Conservation (phyloP, 257 asterid species). For the Plantago major region DNA sequence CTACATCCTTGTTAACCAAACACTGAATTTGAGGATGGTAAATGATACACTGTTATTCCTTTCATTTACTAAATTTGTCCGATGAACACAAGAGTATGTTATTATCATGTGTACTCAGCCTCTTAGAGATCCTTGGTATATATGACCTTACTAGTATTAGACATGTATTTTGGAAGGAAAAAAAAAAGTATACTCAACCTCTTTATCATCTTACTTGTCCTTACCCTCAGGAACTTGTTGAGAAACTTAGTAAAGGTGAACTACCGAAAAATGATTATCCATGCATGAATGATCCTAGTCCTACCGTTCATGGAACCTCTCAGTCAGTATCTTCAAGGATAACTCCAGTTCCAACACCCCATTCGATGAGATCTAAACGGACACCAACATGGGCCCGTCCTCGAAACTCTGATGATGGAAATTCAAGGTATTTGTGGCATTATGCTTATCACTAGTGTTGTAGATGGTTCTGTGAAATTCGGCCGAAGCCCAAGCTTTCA, state of each 20-base stretch:
- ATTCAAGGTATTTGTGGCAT: conserved; percentile 62
- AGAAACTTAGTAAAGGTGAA: conserved; percentile 79
- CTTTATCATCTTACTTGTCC: conserved; percentile 3
- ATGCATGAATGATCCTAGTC: conserved; percentile 96
- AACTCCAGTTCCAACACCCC: conserved; percentile 61
- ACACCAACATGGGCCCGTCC: conserved; percentile 99
- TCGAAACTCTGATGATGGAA: conserved; percentile 93
- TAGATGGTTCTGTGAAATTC: neutral
- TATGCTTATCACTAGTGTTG: conserved; percentile 10
- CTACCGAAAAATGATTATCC: conserved; percentile 84
- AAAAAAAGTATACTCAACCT: neutral
- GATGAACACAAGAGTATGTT: too few relatives aligned
- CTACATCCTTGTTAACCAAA: too few relatives aligned
- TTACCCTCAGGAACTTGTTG: conserved; percentile 73
- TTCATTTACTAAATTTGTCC: too few relatives aligned
- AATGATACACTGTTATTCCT: too few relatives aligned
- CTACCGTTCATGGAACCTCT: conserved; percentile 68
- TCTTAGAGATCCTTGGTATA: too few relatives aligned
- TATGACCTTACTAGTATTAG: too few relatives aligned
- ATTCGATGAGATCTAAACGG: conserved; percentile 93
- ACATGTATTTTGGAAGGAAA: neutral
- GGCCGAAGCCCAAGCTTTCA: conserved; percentile 1
- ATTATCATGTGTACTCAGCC: too few relatives aligned
- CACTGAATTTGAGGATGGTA: too few relatives aligned
- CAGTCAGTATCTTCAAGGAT: conserved; percentile 47